Evolutionary conservation across 768 basidiomycete genomes (phyloP), one percentile per base, ranked within the genome.

Genomic region (Panellus pusillus): DNA sequence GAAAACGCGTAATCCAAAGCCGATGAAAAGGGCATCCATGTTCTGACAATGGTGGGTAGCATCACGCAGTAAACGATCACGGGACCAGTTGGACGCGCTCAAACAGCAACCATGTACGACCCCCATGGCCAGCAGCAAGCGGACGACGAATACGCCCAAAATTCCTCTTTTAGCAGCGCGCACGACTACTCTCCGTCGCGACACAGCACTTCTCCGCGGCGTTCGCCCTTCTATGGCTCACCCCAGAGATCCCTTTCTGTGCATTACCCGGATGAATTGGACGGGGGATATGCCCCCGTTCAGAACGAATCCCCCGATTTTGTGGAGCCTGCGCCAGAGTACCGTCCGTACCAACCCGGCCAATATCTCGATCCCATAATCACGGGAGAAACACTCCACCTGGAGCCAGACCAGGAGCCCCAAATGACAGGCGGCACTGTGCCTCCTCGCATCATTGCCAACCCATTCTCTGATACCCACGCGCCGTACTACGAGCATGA

Each of bases 301-400:
- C 44, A 29, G 28, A 12, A 19, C 39, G n/a, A 44, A 18, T 28
- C 44, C 37, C 9, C n/a, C 29, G 50, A 43, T 28, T 40, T 18
- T 27, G 8, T 29, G 17, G 52, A 54, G 14, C 9, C 41, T 17
- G 44, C 18, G 9, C 51, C 55, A 17, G 60, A 61, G 44, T 57
- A 50, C 35, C 52, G 45, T 12, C 52, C 60, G 9, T 86, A 86
- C 58, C 78, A 82, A 51, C 84, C 82, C 20, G 84, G 84, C 2
- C 83, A 85, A 62, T 74, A 74, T 47, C 70, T 86, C 14, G 79
- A 74, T 31, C 83, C 84, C 0, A 86, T 86, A 39, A 72, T 80
- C 49, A 86, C 84, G 6, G 84, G 84, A 31, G 84, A 86, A 66
- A 84, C 83, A 0, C 72, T 86, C 17, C 77, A 84, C 44, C 64